Evolutionary conservation across 2,329 filamentous ascomycete species (phyloP).

Genomic region (Aspergillus persii): DNA sequence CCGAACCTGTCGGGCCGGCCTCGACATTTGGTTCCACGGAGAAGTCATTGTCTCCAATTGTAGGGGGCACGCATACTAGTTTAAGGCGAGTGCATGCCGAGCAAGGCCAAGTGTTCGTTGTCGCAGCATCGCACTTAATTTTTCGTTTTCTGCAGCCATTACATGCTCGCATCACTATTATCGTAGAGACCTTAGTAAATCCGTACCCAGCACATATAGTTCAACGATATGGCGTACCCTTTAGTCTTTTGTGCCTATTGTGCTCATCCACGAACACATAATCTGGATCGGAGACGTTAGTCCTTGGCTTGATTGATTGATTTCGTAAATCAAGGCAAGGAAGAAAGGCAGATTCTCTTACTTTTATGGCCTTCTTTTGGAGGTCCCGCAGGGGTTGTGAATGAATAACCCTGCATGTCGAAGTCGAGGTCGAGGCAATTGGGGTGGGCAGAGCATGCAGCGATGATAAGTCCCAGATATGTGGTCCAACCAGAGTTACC

Average conservation of each 20-base stretch:
- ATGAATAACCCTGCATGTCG: slow-evolving; percentile 69
- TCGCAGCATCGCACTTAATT: slow-evolving; percentile 97
- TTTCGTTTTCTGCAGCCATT: slow-evolving; percentile 93
- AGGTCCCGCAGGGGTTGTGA: slow-evolving; percentile 64
- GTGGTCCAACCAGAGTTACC: slow-evolving; percentile 15
- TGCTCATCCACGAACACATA: slow-evolving; percentile 99
- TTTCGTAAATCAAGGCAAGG: background rate
- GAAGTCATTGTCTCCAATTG: slow-evolving; percentile 65
- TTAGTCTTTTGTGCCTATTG: slow-evolving; percentile 93
- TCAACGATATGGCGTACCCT: slow-evolving; percentile 59
- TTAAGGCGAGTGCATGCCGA: slow-evolving; percentile 90
- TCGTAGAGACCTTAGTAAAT: slow-evolving; percentile 9
- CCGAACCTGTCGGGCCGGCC: slow-evolving; percentile 19
- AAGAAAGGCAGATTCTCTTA: slow-evolving; percentile 42
- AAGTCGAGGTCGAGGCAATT: background rate
- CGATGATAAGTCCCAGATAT: slow-evolving; percentile 26
- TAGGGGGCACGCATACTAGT: slow-evolving; percentile 87
- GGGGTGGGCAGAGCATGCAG: slow-evolving; percentile 57
- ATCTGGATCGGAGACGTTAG: slow-evolving; percentile 54
- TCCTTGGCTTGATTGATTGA: background rate
- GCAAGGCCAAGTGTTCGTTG: slow-evolving; percentile 96
- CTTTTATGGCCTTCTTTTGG: slow-evolving; percentile 80
- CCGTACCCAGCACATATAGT: background rate
- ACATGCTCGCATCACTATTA: slow-evolving; percentile 88
- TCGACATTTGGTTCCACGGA: slow-evolving; percentile 29